These are phyloP conservation scores for Linanthus parryae DNA, from an alignment of 148 eudicot genomes.

Conservation along the genomic window DNA sequence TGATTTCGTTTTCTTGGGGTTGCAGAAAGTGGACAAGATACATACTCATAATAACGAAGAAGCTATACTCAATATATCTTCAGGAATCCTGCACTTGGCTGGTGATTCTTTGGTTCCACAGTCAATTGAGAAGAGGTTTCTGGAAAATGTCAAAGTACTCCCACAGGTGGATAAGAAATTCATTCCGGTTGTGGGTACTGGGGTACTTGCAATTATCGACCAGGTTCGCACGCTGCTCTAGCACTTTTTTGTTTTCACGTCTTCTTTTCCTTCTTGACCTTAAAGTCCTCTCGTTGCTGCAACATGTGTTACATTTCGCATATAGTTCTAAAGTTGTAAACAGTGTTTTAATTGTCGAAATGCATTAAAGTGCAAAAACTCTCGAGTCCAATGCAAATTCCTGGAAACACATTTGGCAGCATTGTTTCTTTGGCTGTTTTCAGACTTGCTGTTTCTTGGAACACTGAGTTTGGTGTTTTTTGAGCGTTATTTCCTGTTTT, in stretches of 20 bases:
- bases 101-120: constrained; percentile 76
- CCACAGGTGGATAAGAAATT: constrained; percentile 87
- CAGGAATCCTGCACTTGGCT: constrained; percentile 55
- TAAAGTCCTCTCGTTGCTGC: too few species aligned
- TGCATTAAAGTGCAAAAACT: too few species aligned
- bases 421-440: too few species aligned
- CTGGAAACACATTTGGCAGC: too few species aligned
- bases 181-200: constrained; percentile 82
- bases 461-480: too few species aligned
- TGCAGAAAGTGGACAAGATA: constrained; percentile 39
- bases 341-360: too few species aligned
- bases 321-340: too few species aligned
- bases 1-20: constrained; percentile 1
- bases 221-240: constrained; percentile 47
- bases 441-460: too few species aligned
- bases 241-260: constrained; percentile 9
- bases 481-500: too few species aligned
- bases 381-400: too few species aligned
- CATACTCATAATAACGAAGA: constrained; percentile 26
- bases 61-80: constrained; percentile 58
- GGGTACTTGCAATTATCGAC: constrained; percentile 75
- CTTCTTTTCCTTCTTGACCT: too few species aligned
- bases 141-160: constrained; percentile 71
- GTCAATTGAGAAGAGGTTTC: constrained; percentile 50
- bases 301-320: too few species aligned